phyloP scores from a whole-genome alignment of 148 eudicot genomes.

The Chenopodium album region DNA sequence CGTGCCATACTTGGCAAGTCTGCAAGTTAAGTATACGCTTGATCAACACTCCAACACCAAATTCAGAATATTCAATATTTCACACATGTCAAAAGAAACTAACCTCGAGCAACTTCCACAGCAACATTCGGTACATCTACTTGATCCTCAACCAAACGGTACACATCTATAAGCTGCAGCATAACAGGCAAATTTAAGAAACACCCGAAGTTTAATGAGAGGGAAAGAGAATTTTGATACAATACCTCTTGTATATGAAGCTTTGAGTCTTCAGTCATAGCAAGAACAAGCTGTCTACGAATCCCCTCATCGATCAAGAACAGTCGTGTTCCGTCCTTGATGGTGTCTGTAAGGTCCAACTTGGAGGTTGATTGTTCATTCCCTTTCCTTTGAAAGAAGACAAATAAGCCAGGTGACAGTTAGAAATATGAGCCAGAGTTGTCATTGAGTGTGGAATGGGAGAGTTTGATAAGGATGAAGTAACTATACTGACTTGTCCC shows the following conservation, averaged over 20 bases:
- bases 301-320: constrained; percentile 81
- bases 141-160: constrained; percentile 88
- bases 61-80: not conserved
- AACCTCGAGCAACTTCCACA: constrained; percentile 76
- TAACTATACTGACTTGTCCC: constrained; percentile 45
- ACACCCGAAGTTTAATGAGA: not conserved
- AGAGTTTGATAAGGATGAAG: not conserved
- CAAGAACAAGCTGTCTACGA: constrained; percentile 89
- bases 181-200: constrained; percentile 1
- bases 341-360: constrained; percentile 93
- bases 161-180: constrained; percentile 82
- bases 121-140: constrained; percentile 79
- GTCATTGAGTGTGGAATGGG: not conserved
- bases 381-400: constrained; percentile 41
- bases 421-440: not conserved
- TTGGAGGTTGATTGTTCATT: constrained; percentile 46
- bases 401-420: not conserved
- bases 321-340: constrained; percentile 92
- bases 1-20: constrained; percentile 80
- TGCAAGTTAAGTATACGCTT: constrained; percentile 34
- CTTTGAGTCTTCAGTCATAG: constrained; percentile 95
- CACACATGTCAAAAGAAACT: constrained; percentile 6
- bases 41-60: constrained; percentile 4
- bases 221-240: not conserved
- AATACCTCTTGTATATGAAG: constrained; percentile 91